These are phyloP conservation scores for Penicillium sp. DNA, from an alignment of 2,329 filamentous ascomycete species.

Conservation along the genomic window DNA sequence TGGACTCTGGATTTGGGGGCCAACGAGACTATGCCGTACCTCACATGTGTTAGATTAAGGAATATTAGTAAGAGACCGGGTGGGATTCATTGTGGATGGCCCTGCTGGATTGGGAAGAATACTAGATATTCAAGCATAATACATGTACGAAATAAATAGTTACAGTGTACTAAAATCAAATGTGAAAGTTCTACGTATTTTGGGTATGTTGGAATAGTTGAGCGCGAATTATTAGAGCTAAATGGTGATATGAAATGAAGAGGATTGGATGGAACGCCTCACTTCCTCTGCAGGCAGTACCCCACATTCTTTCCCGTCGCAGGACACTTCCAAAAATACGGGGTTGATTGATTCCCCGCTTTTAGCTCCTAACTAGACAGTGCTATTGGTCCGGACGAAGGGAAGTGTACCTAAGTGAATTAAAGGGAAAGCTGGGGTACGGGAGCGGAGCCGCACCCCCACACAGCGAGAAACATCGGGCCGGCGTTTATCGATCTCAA, in stretches of 20 bases:
- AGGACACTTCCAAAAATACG: neutral
- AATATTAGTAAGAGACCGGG: no score
- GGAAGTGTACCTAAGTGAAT: neutral
- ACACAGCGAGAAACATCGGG: slow-evolving; percentile 1
- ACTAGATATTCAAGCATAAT: no score
- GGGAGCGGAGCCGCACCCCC: neutral
- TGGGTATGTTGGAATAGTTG: neutral
- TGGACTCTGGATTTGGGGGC: no score
- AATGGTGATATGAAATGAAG: neutral
- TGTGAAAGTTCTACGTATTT: neutral
- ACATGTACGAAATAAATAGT: no score
- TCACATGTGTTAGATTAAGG: neutral
- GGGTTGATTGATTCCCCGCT: neutral
- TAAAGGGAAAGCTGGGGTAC: neutral
- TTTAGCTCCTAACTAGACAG: neutral
- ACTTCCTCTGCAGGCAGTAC: neutral
- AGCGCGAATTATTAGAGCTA: no score
- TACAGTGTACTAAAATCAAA: neutral
- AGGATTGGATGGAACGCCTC: no score
- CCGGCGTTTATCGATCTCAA: slow-evolving; percentile 2
- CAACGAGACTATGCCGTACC: no score
- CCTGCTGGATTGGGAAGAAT: neutral
- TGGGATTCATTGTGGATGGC: no score
- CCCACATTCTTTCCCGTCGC: neutral
- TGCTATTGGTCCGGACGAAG: neutral